phyloP scores from a whole-genome alignment of 331 rosid species.

The Rosa hybrid region DNA sequence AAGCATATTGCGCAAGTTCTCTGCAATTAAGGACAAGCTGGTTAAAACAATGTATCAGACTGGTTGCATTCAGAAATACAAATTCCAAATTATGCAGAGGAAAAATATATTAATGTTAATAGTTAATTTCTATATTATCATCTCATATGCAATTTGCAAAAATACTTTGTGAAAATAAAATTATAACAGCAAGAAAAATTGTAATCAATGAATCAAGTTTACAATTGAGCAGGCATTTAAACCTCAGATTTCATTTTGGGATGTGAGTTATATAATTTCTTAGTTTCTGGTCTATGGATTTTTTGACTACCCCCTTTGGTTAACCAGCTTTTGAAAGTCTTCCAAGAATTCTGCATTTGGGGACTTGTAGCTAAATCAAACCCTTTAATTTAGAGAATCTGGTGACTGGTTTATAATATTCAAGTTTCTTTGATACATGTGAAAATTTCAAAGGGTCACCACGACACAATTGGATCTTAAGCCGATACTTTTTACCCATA shows the following conservation, averaged over 20 bases:
- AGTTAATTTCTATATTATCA: not conserved
- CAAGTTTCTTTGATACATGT: slow-evolving; percentile 40
- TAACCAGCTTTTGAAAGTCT: slow-evolving; percentile 7
- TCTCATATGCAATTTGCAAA: not conserved
- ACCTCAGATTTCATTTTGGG: not conserved
- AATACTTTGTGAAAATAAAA: not conserved
- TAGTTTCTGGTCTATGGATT: not conserved
- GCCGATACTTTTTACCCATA: slow-evolving; percentile 43
- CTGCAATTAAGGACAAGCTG: slow-evolving; percentile 45
- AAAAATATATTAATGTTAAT: not conserved
- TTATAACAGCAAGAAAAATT: not conserved
- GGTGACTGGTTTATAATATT: slow-evolving; percentile 33
- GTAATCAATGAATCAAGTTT: not conserved
- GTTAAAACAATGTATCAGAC: slow-evolving; percentile 29
- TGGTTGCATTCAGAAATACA: not conserved
- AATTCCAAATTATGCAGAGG: slow-evolving; percentile 3
- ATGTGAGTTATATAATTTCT: not conserved
- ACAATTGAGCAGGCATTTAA: not conserved
- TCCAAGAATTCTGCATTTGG: slow-evolving; percentile 13
- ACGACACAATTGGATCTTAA: slow-evolving; percentile 34
- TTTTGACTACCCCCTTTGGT: not conserved
- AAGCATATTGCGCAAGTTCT: slow-evolving; percentile 86
- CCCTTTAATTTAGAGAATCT: slow-evolving; percentile 37
- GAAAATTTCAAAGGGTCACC: slow-evolving; percentile 50
- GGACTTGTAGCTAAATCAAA: slow-evolving; percentile 31